Base-by-base conservation (phyloP, 441 rosid species). In the Aquilaria agallochum region DNA sequence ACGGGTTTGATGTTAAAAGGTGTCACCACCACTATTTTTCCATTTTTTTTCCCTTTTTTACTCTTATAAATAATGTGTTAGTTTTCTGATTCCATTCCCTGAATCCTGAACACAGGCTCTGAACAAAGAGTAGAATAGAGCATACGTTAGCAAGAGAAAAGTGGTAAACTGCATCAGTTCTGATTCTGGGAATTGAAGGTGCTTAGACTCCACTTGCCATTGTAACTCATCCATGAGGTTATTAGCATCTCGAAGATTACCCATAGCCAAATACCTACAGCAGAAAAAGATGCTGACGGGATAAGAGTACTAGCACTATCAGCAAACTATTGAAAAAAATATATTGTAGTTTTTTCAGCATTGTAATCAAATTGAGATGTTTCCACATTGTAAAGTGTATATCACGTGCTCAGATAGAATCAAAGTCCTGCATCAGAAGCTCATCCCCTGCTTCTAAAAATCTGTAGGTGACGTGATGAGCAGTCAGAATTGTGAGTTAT, bases 231-330 rank as follows among this genome's bases (percentile, higher is more conserved):
- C 92, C 83, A 83, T 74, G 65, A 95, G 68, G 58, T 53, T 56
- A 63, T 89, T 88, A 60, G 97, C 96, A 82, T 89, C 96, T 74
- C 78, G 78, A 68, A 92, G 70, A 76, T 88, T 86, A 65, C 97
- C 99, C 86, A 85, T 65, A 32, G 97, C 72, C 61, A 89, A 73
- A 68, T 84, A 88, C 96, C 98, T 95, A 75, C 48, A 30, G 68
- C 45, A 48, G 44, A 49, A 64, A 53, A 52, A 15, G 49, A 63
- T 36, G 42, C 42, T 36, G 42, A 36, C 42, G 7, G 42, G 42
- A 36, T 36, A 36, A 36, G 42, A 36, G 42, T 3, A 36, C 42
- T 3, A 36, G 7, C 42, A 36, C 42, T 36, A 36, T 36, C 42
- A 3, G 42, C 2, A 36, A 36, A 36, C 7, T 36, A 8, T 36